These are phyloP conservation scores for Phialemoniopsis sp. DNA, from an alignment of 2,329 filamentous ascomycete species.

Conservation along the genomic window DNA sequence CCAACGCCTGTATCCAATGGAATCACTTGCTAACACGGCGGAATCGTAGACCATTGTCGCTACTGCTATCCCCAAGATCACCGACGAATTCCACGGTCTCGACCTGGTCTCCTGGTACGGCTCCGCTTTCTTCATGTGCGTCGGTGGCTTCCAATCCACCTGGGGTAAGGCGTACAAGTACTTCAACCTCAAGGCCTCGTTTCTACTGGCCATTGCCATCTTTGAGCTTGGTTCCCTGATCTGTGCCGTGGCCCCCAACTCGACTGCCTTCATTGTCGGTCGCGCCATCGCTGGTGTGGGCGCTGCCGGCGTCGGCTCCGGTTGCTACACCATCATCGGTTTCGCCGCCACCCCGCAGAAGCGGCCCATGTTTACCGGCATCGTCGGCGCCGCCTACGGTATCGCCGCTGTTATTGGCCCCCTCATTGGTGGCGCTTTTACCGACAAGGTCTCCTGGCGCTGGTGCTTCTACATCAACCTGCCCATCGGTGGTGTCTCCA, in stretches of 20 bases:
- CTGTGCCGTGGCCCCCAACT: slow-evolving; percentile 42
- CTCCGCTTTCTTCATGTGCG: slow-evolving; percentile 46
- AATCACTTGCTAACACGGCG: too few relatives aligned
- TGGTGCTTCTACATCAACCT: slow-evolving; percentile 25
- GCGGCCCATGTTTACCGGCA: slow-evolving; percentile 12
- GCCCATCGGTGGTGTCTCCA: slow-evolving; percentile 20
- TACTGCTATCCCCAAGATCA: slow-evolving; percentile 53
- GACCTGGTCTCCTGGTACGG: slow-evolving; percentile 57
- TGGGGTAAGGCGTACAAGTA: slow-evolving; percentile 47
- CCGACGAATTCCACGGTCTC: slow-evolving; percentile 45
- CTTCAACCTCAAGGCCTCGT: slow-evolving; percentile 46
- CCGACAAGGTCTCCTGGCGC: slow-evolving; percentile 17
- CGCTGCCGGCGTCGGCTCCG: slow-evolving; percentile 34
- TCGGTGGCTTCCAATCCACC: slow-evolving; percentile 37
- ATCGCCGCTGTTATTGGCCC: slow-evolving; percentile 18
- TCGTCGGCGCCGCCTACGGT: slow-evolving; percentile 9
- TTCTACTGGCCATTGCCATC: slow-evolving; percentile 40
- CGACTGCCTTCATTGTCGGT: slow-evolving; percentile 44
- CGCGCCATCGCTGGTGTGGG: slow-evolving; percentile 43
- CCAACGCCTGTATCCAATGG: background rate
- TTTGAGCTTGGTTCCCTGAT: slow-evolving; percentile 52
- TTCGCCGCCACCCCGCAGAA: slow-evolving; percentile 18
- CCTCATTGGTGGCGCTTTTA: slow-evolving; percentile 18
- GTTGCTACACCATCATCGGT: slow-evolving; percentile 34
- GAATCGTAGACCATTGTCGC: slow-evolving; percentile 46